phyloP scores from a whole-genome alignment of 2,329 filamentous ascomycete species.

The Trichoderma sp. region DNA sequence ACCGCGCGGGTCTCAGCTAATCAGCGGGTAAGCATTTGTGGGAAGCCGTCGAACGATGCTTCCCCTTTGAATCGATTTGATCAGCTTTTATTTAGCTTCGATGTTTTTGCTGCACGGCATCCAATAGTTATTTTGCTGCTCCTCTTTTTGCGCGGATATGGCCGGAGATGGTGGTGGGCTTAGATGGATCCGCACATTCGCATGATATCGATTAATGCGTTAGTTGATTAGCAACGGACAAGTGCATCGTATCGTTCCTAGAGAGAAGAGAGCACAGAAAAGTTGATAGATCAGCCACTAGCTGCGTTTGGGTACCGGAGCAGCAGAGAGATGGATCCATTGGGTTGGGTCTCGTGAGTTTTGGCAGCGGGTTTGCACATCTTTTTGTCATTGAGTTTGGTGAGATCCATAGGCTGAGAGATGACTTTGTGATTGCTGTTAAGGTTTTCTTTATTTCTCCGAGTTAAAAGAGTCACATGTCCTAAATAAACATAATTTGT shows the following conservation, averaged over 20 bases:
- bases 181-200: background rate
- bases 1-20: background rate
- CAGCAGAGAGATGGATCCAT: background rate
- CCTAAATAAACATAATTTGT: background rate
- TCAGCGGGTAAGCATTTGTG: background rate
- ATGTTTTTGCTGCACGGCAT: background rate
- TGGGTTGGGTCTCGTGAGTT: background rate
- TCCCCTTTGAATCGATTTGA: background rate
- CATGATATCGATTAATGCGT: background rate
- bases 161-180: constrained; percentile 1
- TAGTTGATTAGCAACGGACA: background rate
- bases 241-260: background rate
- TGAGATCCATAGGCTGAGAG: background rate
- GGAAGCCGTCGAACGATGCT: background rate
- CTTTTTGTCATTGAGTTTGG: background rate
- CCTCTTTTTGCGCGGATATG: background rate
- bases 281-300: constrained; percentile 4
- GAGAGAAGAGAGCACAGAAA: background rate
- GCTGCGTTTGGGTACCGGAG: background rate
- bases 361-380: background rate
- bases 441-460: background rate
- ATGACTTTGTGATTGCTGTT: background rate
- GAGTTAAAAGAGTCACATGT: background rate
- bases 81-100: background rate
- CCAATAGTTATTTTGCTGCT: background rate